A percentile compares a stretch with the other conserved stretches of the same genome.
Conservation (phyloP, 306 rosid genomes). For the Benincasa hispida region DNA sequence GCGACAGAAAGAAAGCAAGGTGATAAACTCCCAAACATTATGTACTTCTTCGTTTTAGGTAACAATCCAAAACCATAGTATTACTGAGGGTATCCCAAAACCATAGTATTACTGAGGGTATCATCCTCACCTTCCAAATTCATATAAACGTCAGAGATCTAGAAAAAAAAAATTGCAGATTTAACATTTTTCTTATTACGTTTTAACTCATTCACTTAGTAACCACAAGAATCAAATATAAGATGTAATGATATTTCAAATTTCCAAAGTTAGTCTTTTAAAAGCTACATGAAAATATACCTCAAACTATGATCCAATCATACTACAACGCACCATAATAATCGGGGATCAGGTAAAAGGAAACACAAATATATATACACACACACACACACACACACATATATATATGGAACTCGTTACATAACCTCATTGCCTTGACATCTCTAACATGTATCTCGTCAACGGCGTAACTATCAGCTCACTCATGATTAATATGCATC, state of each 20-base stretch:
- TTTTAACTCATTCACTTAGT: background rate
- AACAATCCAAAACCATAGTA: background rate
- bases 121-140: background rate
- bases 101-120: no score
- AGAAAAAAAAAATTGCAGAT: background rate
- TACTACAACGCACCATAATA: background rate
- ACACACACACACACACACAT: no score
- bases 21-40: background rate
- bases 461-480: background rate
- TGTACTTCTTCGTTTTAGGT: background rate
- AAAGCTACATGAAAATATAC: background rate
- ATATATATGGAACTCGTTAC: no score
- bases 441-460: background rate
- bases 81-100: no score
- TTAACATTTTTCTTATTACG: background rate
- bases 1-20: background rate
- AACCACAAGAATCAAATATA: background rate
- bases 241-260: background rate
- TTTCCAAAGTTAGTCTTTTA: background rate
- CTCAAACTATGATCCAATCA: background rate
- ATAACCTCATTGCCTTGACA: background rate
- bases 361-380: no score
- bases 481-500: background rate
- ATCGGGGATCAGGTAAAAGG: background rate
- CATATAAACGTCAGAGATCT: background rate